Evolutionary conservation across 495 filamentous ascomycete species (phyloP).

Genomic region (Pyronema omphalodes): DNA sequence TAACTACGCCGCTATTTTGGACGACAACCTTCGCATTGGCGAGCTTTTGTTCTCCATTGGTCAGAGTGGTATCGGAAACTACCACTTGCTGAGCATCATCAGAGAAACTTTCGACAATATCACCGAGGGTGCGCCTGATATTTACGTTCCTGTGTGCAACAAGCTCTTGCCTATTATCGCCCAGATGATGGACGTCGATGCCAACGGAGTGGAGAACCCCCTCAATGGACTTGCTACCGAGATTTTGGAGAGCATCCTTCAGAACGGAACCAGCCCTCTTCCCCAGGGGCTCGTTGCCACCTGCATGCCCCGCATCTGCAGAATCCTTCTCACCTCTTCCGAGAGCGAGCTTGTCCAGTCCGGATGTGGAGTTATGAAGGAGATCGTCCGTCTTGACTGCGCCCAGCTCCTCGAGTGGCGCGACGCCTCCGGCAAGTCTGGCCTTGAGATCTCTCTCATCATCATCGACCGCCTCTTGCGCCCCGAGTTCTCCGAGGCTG

Average conservation of each 20-base stretch:
- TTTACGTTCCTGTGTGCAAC: constrained; percentile 62
- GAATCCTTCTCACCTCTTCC: constrained; percentile 56
- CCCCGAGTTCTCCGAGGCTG: constrained; percentile 64
- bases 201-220: constrained; percentile 62
- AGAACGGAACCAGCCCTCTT: constrained; percentile 64
- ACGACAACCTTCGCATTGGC: constrained; percentile 43
- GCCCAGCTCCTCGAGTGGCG: constrained; percentile 71
- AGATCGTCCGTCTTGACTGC: constrained; percentile 72
- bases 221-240: constrained; percentile 60
- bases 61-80: constrained; percentile 70
- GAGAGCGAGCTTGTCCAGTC: constrained; percentile 75
- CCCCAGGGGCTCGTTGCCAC: constrained; percentile 71
- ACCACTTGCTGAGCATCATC: constrained; percentile 58
- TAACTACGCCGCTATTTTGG: constrained; percentile 52
- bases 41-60: constrained; percentile 80
- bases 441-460: constrained; percentile 69
- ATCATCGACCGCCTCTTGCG: constrained; percentile 88
- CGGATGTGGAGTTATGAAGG: constrained; percentile 67
- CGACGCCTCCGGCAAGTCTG: constrained; percentile 55
- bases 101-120: constrained; percentile 84
- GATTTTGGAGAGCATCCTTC: constrained; percentile 58
- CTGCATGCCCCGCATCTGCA: constrained; percentile 69
- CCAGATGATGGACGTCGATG: constrained; percentile 73
- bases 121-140: constrained; percentile 45
- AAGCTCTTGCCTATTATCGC: constrained; percentile 77